These are phyloP conservation scores for Quercus rubra DNA, from an alignment of 306 rosid genomes.

Conservation along the genomic window DNA sequence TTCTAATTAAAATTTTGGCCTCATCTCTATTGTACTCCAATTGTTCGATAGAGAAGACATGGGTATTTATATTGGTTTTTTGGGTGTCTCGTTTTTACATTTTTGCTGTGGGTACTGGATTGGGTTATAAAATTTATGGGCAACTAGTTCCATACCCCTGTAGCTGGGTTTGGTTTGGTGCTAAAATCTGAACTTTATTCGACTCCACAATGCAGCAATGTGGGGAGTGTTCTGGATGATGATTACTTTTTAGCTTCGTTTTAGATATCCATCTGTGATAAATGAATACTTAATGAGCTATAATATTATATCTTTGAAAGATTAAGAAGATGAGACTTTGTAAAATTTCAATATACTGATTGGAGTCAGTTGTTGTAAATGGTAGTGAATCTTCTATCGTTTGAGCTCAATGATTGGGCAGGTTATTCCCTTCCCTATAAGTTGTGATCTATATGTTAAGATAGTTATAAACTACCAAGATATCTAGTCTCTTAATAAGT, in stretches of 20 bases:
- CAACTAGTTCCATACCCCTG: no score
- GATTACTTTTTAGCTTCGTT: neutral
- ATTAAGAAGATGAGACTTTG: neutral
- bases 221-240: neutral
- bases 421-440: no score
- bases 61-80: no score
- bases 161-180: no score
- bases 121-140: neutral
- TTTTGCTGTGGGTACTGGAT: neutral
- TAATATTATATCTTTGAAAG: neutral
- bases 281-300: neutral
- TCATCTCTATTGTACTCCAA: no score
- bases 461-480: no score
- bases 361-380: neutral
- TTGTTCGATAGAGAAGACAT: no score
- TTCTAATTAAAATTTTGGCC: no score
- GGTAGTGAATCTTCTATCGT: neutral
- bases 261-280: neutral
- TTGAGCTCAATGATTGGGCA: no score
- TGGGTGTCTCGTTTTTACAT: no score
- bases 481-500: no score
- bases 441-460: no score
- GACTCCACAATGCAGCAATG: neutral
- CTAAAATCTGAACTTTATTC: neutral
- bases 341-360: neutral